Conservation (phyloP, 2,329 filamentous ascomycete species). For the Magnaporthiopsis poae region DNA sequence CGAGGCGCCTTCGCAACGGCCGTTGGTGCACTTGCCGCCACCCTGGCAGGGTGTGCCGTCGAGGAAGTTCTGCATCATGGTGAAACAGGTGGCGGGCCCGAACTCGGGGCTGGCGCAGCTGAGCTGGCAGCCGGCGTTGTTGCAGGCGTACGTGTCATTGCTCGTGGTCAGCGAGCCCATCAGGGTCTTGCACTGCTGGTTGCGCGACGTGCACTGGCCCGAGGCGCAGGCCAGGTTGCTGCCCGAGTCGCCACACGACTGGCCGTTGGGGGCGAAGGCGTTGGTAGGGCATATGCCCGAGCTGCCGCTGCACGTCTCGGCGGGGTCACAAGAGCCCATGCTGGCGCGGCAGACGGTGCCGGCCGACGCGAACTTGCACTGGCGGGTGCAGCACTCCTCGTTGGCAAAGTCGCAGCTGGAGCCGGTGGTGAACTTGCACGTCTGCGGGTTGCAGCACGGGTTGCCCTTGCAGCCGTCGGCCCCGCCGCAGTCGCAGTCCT, state of each 20-base stretch:
- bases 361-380: constrained; percentile 58
- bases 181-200: constrained; percentile 77
- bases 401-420: constrained; percentile 74
- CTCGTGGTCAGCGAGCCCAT: constrained; percentile 64
- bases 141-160: constrained; percentile 75
- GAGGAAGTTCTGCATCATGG: constrained; percentile 80
- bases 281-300: constrained; percentile 67
- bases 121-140: constrained; percentile 60
- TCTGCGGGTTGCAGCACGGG: constrained; percentile 71
- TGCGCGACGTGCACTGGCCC: constrained; percentile 86
- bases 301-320: constrained; percentile 70
- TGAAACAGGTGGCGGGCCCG: constrained; percentile 55
- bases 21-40: constrained; percentile 70
- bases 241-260: constrained; percentile 56
- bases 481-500: constrained; percentile 94
- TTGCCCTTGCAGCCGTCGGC: constrained; percentile 60
- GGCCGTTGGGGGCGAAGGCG: constrained; percentile 57
- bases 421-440: constrained; percentile 69
- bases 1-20: constrained; percentile 62
- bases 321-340: constrained; percentile 72
- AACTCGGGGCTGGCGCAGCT: constrained; percentile 66
- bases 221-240: constrained; percentile 67
- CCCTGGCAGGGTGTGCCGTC: constrained; percentile 80
- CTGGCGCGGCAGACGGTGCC: constrained; percentile 70
- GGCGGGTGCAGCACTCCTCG: constrained; percentile 65